Conservation (phyloP, 805 yeast genomes). For the Candida andamanensis region DNA sequence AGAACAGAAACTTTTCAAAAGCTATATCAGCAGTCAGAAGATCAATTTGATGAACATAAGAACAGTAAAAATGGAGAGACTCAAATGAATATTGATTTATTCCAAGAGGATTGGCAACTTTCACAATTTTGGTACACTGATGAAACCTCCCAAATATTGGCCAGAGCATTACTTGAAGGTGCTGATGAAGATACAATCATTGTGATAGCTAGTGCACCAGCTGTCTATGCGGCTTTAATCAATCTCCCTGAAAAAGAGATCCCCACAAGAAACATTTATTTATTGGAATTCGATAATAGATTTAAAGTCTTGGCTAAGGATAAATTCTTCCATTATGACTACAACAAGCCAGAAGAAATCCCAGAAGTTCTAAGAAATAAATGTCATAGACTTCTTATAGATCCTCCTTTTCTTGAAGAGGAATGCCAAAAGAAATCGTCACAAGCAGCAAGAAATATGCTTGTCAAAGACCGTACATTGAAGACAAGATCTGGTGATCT, state of each 20-base stretch:
- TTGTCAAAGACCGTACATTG: slow-evolving; percentile 35
- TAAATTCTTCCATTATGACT: slow-evolving; percentile 71
- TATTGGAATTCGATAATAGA: slow-evolving; percentile 75
- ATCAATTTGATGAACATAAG: slow-evolving; percentile 34
- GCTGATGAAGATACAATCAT: slow-evolving; percentile 69
- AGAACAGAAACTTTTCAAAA: slow-evolving; percentile 52
- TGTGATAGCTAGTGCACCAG: slow-evolving; percentile 83
- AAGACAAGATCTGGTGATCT: slow-evolving; percentile 37
- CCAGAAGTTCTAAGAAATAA: slow-evolving; percentile 53
- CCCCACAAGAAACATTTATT: slow-evolving; percentile 66
- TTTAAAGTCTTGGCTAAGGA: slow-evolving; percentile 70
- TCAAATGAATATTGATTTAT: slow-evolving; percentile 58
- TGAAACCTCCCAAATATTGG: slow-evolving; percentile 62
- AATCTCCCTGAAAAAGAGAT: slow-evolving; percentile 40
- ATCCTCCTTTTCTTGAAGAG: slow-evolving; percentile 82
- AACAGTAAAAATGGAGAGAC: slow-evolving; percentile 12
- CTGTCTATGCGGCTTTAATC: slow-evolving; percentile 80
- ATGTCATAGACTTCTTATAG: slow-evolving; percentile 70
- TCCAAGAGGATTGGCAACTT: slow-evolving; percentile 90
- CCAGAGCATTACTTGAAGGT: slow-evolving; percentile 68
- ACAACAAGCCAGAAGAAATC: slow-evolving; percentile 59
- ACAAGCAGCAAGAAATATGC: slow-evolving; percentile 50
- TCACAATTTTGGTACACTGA: slow-evolving; percentile 91
- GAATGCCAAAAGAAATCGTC: slow-evolving; percentile 72
- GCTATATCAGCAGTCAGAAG: slow-evolving; percentile 54